Evolutionary conservation across 805 yeast genomes (phyloP).

Genomic region (Wickerhamiella nectarea): DNA sequence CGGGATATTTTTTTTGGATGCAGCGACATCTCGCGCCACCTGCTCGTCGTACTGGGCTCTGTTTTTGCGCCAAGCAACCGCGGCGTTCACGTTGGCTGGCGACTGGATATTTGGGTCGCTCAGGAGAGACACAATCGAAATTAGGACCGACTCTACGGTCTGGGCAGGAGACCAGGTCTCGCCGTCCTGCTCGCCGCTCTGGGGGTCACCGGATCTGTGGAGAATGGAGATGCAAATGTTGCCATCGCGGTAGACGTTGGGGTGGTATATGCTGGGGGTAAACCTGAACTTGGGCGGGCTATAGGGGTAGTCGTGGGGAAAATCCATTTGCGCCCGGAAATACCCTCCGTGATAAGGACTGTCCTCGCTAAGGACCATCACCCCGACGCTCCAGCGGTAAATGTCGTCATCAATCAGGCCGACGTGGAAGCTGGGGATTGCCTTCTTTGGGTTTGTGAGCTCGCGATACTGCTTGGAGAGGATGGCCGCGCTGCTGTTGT

Average conservation of each 20-base stretch:
- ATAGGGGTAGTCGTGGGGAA: constrained; percentile 83
- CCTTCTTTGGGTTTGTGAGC: constrained; percentile 82
- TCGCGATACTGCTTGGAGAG: constrained; percentile 88
- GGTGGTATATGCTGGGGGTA: constrained; percentile 88
- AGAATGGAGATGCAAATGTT: constrained; percentile 82
- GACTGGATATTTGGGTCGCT: constrained; percentile 89
- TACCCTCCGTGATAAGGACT: constrained; percentile 90
- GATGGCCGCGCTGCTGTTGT: constrained; percentile 41
- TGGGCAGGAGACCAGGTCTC: constrained; percentile 75
- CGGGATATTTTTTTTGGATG: constrained; percentile 73
- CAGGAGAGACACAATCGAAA: constrained; percentile 76
- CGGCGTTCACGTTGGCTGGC: constrained; percentile 95
- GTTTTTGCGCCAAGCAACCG: constrained; percentile 75
- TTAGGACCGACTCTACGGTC: constrained; percentile 79
- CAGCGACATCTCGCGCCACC: constrained; percentile 59
- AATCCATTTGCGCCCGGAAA: constrained; percentile 83
- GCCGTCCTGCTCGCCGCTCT: constrained; percentile 80
- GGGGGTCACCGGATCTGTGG: constrained; percentile 82
- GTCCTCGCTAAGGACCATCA: constrained; percentile 80
- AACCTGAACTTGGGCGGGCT: constrained; percentile 87
- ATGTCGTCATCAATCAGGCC: constrained; percentile 47
- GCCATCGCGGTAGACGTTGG: constrained; percentile 90
- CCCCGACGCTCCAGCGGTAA: constrained; percentile 70
- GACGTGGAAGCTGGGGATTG: constrained; percentile 53
- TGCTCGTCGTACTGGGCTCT: constrained; percentile 60